These are phyloP conservation scores for Mucor sp. DNA, from an alignment of 371 early-diverging fungal genomes.

Conservation along the genomic window DNA sequence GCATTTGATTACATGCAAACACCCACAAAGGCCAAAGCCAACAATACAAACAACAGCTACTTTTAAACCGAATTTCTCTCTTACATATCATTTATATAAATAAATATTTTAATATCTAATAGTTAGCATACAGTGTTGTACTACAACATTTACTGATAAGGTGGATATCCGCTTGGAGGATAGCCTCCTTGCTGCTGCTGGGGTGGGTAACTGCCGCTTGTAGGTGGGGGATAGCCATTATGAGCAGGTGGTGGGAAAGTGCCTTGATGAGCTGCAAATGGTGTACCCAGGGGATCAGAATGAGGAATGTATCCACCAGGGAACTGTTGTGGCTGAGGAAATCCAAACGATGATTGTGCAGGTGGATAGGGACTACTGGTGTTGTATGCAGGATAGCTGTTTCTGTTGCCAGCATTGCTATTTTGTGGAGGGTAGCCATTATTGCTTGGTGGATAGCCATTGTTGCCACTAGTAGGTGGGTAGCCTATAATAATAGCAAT, in stretches of 20 bases:
- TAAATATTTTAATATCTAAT: not conserved
- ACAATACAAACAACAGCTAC: not conserved
- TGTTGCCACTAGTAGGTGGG: not conserved
- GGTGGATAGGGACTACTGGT: slow-evolving; percentile 13
- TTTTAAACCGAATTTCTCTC: not conserved
- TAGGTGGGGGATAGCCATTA: slow-evolving; percentile 13
- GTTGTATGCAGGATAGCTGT: slow-evolving; percentile 15
- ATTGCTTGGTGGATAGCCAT: slow-evolving; percentile 1
- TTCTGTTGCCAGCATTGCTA: slow-evolving; percentile 9
- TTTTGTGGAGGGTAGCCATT: slow-evolving; percentile 11
- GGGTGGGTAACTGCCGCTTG: slow-evolving; percentile 10
- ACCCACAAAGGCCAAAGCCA: not conserved
- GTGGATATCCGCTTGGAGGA: slow-evolving; percentile 12
- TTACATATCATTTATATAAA: not conserved
- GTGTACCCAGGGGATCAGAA: slow-evolving; percentile 20
- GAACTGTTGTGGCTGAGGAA: slow-evolving; percentile 32
- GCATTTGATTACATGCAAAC: slow-evolving; percentile 12
- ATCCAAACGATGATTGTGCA: slow-evolving; percentile 3
- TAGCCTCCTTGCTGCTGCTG: slow-evolving; percentile 9
- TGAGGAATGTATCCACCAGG: slow-evolving; percentile 20
- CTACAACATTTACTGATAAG: slow-evolving; percentile 2
- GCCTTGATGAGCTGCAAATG: slow-evolving; percentile 37
- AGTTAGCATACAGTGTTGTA: not conserved
- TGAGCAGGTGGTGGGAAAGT: slow-evolving; percentile 5
- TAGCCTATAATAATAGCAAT: no score